Evolutionary conservation across 2,329 filamentous ascomycete genomes (phyloP).

Genomic region (Botrytis elliptica): DNA sequence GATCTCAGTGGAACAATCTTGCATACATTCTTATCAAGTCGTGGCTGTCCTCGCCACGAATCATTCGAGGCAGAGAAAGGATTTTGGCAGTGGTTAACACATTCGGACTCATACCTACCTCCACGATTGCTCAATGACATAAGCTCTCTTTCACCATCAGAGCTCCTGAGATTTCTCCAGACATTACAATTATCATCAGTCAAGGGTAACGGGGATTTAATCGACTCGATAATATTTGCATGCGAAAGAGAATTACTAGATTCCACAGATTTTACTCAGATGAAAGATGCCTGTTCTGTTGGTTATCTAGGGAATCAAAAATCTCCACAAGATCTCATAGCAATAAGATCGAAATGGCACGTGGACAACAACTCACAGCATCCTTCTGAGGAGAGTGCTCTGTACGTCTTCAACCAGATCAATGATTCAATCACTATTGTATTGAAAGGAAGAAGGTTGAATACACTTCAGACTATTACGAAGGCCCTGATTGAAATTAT

Average conservation of each 20-base stretch:
- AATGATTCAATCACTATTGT: constrained; percentile 31
- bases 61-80: constrained; percentile 42
- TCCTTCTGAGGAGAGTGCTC: constrained; percentile 39
- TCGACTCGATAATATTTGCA: constrained; percentile 2
- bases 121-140: constrained; percentile 45
- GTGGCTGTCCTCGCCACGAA: constrained; percentile 38
- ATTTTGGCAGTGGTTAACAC: constrained; percentile 41
- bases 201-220: neutral
- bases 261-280: constrained; percentile 37
- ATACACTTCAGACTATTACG: constrained; percentile 11
- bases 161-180: constrained; percentile 19
- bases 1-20: constrained; percentile 39
- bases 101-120: constrained; percentile 33
- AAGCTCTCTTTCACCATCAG: constrained; percentile 42
- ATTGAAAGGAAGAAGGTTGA: constrained; percentile 25
- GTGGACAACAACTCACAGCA: constrained; percentile 41
- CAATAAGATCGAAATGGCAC: constrained; percentile 46
- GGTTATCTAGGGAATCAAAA: constrained; percentile 44
- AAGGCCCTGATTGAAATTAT: constrained; percentile 11
- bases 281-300: constrained; percentile 42
- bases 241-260: constrained; percentile 21
- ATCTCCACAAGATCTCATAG: constrained; percentile 40
- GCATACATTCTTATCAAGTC: constrained; percentile 44
- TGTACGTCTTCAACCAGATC: constrained; percentile 43
- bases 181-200: constrained; percentile 4